phyloP scores from a whole-genome alignment of 257 asterid species.

The Verbascum thapsus region DNA sequence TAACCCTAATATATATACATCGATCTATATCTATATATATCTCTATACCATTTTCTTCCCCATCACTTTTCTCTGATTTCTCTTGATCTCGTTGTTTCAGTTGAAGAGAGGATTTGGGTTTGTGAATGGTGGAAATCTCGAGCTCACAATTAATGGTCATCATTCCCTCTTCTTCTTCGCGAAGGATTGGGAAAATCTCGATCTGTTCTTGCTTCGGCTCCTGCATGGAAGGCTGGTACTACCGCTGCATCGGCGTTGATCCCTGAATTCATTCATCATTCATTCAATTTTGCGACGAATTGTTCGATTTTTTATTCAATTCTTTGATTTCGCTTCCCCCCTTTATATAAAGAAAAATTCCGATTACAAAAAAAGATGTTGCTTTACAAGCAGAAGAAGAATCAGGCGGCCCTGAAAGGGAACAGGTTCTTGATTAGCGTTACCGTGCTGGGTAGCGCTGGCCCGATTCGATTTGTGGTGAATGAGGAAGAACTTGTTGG shows the following conservation, averaged over 20 bases:
- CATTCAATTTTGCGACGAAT: too few relatives aligned
- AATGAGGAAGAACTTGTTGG: slow-evolving; percentile 42
- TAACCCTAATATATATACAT: too few relatives aligned
- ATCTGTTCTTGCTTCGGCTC: slow-evolving; percentile 35
- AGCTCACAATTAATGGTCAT: slow-evolving; percentile 32
- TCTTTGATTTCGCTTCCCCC: neutral
- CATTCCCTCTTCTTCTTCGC: slow-evolving; percentile 19
- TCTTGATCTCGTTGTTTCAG: too few relatives aligned
- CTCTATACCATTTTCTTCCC: too few relatives aligned
- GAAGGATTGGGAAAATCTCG: slow-evolving; percentile 36
- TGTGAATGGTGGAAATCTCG: slow-evolving; percentile 41
- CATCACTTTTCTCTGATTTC: too few relatives aligned
- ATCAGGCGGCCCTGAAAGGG: slow-evolving; percentile 36
- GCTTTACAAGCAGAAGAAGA: slow-evolving; percentile 42
- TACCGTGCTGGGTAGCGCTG: slow-evolving; percentile 49
- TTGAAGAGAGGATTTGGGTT: neutral
- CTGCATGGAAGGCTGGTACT: slow-evolving; percentile 50
- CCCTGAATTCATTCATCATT: slow-evolving; percentile 20
- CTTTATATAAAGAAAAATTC: too few relatives aligned
- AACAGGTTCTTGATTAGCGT: slow-evolving; percentile 40
- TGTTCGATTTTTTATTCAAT: neutral
- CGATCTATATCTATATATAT: too few relatives aligned
- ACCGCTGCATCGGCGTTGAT: slow-evolving; percentile 44
- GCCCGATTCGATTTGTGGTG: slow-evolving; percentile 44
- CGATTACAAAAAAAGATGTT: slow-evolving; percentile 22